phyloP scores from a whole-genome alignment of 1,139 yeast species.

The Arxiozyma heterogenica region DNA sequence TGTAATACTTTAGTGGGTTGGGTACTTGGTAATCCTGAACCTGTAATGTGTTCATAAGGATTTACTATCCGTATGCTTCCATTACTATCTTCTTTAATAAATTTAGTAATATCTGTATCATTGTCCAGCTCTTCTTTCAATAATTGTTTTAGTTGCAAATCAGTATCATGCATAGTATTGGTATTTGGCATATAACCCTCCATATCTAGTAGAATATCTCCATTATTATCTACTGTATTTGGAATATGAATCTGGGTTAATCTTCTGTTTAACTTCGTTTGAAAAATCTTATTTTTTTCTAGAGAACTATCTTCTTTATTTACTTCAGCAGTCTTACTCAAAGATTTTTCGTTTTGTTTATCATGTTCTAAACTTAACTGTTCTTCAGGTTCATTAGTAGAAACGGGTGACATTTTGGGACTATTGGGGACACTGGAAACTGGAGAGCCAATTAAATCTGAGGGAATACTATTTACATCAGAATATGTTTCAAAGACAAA shows the following conservation, averaged over 20 bases:
- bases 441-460: constrained; percentile 80
- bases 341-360: neutral
- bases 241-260: constrained; percentile 72
- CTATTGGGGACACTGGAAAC: constrained; percentile 75
- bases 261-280: constrained; percentile 52
- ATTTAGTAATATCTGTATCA: constrained; percentile 40
- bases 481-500: constrained; percentile 84
- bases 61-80: constrained; percentile 62
- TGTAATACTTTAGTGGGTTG: neutral
- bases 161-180: constrained; percentile 59
- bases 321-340: constrained; percentile 1
- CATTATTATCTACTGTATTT: constrained; percentile 78
- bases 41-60: constrained; percentile 31
- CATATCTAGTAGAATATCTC: constrained; percentile 86
- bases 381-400: constrained; percentile 1
- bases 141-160: constrained; percentile 60
- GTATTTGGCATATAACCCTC: constrained; percentile 92
- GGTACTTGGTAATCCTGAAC: neutral
- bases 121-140: constrained; percentile 60
- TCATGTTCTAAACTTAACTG: constrained; percentile 24
- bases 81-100: constrained; percentile 53
- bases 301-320: neutral
- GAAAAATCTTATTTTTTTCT: constrained; percentile 25
- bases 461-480: constrained; percentile 51
- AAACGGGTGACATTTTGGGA: constrained; percentile 31